Conservation (phyloP, 2,329 filamentous ascomycete species). For the Bipolaris oryzae region DNA sequence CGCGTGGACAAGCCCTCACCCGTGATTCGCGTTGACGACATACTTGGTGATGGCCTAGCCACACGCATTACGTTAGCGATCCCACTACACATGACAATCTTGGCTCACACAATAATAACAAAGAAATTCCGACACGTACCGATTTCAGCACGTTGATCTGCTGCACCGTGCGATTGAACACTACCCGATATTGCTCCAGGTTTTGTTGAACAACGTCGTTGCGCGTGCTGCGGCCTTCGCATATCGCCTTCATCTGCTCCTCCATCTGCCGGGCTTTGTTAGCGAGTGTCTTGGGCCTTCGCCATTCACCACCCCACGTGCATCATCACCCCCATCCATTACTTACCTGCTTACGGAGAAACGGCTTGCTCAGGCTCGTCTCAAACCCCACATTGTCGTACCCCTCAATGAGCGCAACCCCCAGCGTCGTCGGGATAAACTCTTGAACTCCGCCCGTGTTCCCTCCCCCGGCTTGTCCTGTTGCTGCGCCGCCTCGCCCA, state of each 20-base stretch:
- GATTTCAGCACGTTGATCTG: slow-evolving; percentile 69
- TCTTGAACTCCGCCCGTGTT: slow-evolving; percentile 68
- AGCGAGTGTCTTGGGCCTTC: slow-evolving; percentile 11
- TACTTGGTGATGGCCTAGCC: slow-evolving; percentile 50
- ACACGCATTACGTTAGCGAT: slow-evolving; percentile 20
- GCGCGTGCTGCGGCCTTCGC: slow-evolving; percentile 79
- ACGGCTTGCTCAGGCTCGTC: slow-evolving; percentile 91
- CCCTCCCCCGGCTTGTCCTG: slow-evolving; percentile 48
- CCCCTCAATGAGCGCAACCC: slow-evolving; percentile 88
- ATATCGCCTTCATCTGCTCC: slow-evolving; percentile 94
- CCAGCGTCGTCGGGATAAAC: slow-evolving; percentile 90
- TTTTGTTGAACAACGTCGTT: slow-evolving; percentile 80
- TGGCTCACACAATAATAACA: not conserved
- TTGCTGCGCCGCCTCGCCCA: slow-evolving; percentile 54
- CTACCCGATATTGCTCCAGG: slow-evolving; percentile 81
- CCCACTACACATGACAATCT: slow-evolving; percentile 22
- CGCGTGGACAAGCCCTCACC: slow-evolving; percentile 41
- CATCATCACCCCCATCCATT: not conserved
- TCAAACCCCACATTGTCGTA: slow-evolving; percentile 95
- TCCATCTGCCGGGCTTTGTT: slow-evolving; percentile 69
- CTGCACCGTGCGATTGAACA: slow-evolving; percentile 81
- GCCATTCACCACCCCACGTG: slow-evolving; percentile 9
- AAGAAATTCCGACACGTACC: slow-evolving; percentile 45
- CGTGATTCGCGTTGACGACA: slow-evolving; percentile 46
- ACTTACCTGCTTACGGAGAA: slow-evolving; percentile 81